These are phyloP conservation scores for Trametes elegans DNA, from an alignment of 768 basidiomycete species.

Conservation along the genomic window DNA sequence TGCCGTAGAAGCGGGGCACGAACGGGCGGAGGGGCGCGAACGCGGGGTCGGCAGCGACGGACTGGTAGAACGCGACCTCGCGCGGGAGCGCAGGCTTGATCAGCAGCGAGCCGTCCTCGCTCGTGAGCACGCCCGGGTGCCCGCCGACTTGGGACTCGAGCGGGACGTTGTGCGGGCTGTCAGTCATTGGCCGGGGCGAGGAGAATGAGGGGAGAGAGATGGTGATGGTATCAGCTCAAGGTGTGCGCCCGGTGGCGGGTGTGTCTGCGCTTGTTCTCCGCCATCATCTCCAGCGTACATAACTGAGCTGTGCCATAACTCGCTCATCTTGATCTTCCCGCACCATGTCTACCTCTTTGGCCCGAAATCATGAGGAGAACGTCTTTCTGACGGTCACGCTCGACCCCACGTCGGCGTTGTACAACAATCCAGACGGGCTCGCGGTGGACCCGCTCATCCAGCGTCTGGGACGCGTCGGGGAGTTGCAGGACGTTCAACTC, in stretches of 20 bases:
- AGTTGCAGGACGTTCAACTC: constrained; percentile 44
- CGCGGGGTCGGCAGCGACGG: constrained; percentile 39
- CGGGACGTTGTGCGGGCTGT: constrained; percentile 24
- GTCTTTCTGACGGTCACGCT: constrained; percentile 45
- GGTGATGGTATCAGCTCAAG: constrained; percentile 19
- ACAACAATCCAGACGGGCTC: constrained; percentile 33
- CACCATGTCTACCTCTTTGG: constrained; percentile 27
- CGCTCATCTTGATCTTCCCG: too few relatives aligned
- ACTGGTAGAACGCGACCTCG: constrained; percentile 74
- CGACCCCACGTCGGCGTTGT: constrained; percentile 33
- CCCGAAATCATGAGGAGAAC: constrained; percentile 38
- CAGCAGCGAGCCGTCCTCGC: constrained; percentile 72
- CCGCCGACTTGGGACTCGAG: constrained; percentile 75
- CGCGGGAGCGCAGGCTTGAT: constrained; percentile 69
- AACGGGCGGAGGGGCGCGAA: constrained; percentile 52
- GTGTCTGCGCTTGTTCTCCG: neutral
- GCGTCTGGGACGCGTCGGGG: constrained; percentile 42
- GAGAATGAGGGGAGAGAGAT: neutral
- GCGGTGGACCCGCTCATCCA: constrained; percentile 35
- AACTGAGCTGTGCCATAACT: too few relatives aligned
- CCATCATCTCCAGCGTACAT: too few relatives aligned
- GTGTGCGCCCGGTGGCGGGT: neutral
- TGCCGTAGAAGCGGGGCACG: constrained; percentile 78
- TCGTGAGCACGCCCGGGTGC: constrained; percentile 69
- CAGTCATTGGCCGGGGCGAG: neutral